Conservation (phyloP, 2,329 filamentous ascomycete genomes). For the Diaporthe vexans region DNA sequence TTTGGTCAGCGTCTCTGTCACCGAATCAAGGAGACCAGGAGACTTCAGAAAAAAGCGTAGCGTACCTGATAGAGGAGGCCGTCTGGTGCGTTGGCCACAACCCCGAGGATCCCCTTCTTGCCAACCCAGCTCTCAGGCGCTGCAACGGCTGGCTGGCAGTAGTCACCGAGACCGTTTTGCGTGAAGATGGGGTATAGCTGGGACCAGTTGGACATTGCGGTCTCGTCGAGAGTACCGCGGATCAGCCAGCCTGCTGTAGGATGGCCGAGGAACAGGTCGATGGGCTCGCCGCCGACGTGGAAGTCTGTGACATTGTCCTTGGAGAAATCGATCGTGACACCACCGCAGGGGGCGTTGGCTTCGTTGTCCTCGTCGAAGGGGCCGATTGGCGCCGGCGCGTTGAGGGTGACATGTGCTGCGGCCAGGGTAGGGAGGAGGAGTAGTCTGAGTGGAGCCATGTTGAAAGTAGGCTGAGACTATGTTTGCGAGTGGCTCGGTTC, state of each 20-base stretch:
- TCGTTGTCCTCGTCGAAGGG: constrained; percentile 62
- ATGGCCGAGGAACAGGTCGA: constrained; percentile 64
- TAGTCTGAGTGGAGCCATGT: constrained; percentile 57
- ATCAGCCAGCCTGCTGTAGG: constrained; percentile 69
- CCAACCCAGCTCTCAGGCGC: constrained; percentile 66
- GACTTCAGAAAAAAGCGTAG: too few relatives aligned
- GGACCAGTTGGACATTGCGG: constrained; percentile 65
- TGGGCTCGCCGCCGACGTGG: constrained; percentile 68
- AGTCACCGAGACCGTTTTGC: constrained; percentile 68
- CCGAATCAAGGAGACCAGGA: background rate
- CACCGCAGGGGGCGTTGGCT: constrained; percentile 66
- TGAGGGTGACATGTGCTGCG: constrained; percentile 68
- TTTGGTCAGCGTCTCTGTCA: constrained; percentile 11
- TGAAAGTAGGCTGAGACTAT: constrained; percentile 37
- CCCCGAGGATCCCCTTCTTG: constrained; percentile 66
- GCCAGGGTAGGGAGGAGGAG: constrained; percentile 55
- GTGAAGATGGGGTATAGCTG: constrained; percentile 66
- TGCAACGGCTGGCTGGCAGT: constrained; percentile 65
- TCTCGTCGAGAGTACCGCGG: constrained; percentile 67
- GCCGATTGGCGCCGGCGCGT: constrained; percentile 62
- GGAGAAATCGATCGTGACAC: constrained; percentile 61
- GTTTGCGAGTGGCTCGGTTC: background rate
- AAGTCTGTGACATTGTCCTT: constrained; percentile 61
- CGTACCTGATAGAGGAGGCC: constrained; percentile 69
- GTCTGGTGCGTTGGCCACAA: constrained; percentile 67